These are phyloP conservation scores for Cytospora piceae DNA, from an alignment of 2,329 filamentous ascomycete species.

Conservation along the genomic window DNA sequence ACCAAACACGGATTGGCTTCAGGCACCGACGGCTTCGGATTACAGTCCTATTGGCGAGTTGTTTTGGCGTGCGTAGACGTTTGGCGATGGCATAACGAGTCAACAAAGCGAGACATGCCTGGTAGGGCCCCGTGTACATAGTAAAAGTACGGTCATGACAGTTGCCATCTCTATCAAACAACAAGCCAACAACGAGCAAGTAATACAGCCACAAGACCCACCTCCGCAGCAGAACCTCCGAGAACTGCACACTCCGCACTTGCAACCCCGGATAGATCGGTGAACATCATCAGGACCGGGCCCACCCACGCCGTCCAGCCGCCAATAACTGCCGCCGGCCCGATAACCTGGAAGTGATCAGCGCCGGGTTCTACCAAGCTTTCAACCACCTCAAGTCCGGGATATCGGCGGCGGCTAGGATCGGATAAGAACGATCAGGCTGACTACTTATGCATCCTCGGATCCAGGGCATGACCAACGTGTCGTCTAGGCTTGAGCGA, in stretches of 20 bases:
- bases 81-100: too few species aligned
- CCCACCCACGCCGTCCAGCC: slow-evolving; percentile 18
- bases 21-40: slow-evolving; percentile 16
- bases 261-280: slow-evolving; percentile 16
- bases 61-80: too few species aligned
- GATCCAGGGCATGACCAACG: neutral
- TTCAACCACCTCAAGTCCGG: neutral
- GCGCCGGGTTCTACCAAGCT: neutral
- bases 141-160: neutral
- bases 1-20: slow-evolving; percentile 14
- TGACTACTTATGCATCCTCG: too few species aligned
- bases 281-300: slow-evolving; percentile 8
- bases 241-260: slow-evolving; percentile 2
- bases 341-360: neutral
- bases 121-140: neutral
- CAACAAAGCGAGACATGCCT: neutral
- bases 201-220: slow-evolving; percentile 9
- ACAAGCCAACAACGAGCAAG: neutral
- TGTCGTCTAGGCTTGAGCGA: neutral
- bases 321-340: neutral
- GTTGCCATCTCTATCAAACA: neutral
- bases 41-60: slow-evolving; percentile 22
- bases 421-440: too few species aligned
- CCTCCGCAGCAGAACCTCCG: slow-evolving; percentile 18
- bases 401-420: neutral